A percentile compares a stretch with the other conserved stretches of the same genome.
phyloP scores from a whole-genome alignment of 1,284 basidiomycete species.

The Crucibulum parvulum region DNA sequence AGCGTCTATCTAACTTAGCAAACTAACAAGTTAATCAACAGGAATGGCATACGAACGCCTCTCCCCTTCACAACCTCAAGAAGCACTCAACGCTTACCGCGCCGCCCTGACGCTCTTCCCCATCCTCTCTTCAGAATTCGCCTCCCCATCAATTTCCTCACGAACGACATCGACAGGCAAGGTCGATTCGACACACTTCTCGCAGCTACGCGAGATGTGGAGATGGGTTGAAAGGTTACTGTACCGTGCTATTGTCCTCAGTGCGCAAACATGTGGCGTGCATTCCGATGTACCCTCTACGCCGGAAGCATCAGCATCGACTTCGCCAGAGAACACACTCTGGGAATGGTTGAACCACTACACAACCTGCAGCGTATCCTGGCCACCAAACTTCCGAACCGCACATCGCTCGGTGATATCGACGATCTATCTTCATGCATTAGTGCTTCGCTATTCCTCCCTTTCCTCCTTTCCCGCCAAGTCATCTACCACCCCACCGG shows the following conservation, averaged over 20 bases:
- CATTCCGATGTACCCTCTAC: conserved; percentile 9
- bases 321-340: conserved; percentile 15
- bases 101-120: conserved; percentile 60
- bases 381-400: conserved; percentile 80
- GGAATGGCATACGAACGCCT: conserved; percentile 59
- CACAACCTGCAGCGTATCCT: conserved; percentile 65
- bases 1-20: neutral
- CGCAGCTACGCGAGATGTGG: conserved; percentile 77
- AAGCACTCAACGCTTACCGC: conserved; percentile 63
- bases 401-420: conserved; percentile 75
- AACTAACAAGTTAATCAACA: conserved; percentile 17
- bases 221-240: conserved; percentile 78
- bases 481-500: conserved; percentile 30
- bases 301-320: too few species aligned
- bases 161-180: conserved; percentile 33
- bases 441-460: conserved; percentile 56
- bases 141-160: conserved; percentile 39
- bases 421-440: conserved; percentile 74
- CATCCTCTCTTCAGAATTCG: conserved; percentile 56
- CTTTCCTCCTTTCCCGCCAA: conserved; percentile 8
- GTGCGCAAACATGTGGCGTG: conserved; percentile 53
- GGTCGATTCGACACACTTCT: conserved; percentile 57
- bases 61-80: conserved; percentile 48
- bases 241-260: conserved; percentile 70
- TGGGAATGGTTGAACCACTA: conserved; percentile 74